Evolutionary conservation across 352 stramenopile genomes (phyloP).

Genomic region (Phytophthora hibernalis): DNA sequence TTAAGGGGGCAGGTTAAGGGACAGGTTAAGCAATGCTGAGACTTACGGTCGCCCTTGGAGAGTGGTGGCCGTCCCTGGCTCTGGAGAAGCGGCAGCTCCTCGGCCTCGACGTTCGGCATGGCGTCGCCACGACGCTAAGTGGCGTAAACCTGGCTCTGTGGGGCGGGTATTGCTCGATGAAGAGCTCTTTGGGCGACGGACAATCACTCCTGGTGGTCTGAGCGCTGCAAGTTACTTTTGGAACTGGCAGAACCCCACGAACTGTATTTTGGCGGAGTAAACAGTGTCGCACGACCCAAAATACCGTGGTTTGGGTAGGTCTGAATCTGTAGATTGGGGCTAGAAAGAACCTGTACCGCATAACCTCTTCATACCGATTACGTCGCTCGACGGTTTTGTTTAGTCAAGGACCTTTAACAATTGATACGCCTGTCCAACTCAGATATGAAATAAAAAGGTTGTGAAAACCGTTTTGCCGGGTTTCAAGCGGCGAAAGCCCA

Average conservation of each 20-base stretch:
- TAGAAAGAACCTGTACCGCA: not conserved
- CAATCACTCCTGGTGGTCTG: constrained; percentile 13
- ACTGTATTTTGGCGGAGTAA: constrained; percentile 28
- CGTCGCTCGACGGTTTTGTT: too few species aligned
- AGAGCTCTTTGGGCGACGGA: constrained; percentile 17
- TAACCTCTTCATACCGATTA: not conserved
- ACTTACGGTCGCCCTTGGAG: constrained; percentile 37
- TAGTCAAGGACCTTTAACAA: not conserved
- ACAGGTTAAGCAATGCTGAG: not conserved
- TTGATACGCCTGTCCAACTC: not conserved
- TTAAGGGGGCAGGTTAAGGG: not conserved
- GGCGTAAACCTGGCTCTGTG: constrained; percentile 25
- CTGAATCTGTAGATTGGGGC: not conserved
- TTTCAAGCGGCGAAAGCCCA: constrained; percentile 3
- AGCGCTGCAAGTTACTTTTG: constrained; percentile 32
- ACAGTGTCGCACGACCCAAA: constrained; percentile 28
- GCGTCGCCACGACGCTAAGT: constrained; percentile 33
- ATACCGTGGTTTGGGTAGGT: not conserved
- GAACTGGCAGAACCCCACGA: constrained; percentile 24
- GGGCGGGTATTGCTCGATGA: not conserved
- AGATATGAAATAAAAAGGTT: not conserved
- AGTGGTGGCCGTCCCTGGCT: constrained; percentile 24
- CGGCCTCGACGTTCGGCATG: constrained; percentile 32
- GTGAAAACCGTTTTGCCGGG: not conserved
- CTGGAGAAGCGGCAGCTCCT: constrained; percentile 38